Base-by-base conservation (phyloP, 306 rosid species). In the Crataegus laevigata region DNA sequence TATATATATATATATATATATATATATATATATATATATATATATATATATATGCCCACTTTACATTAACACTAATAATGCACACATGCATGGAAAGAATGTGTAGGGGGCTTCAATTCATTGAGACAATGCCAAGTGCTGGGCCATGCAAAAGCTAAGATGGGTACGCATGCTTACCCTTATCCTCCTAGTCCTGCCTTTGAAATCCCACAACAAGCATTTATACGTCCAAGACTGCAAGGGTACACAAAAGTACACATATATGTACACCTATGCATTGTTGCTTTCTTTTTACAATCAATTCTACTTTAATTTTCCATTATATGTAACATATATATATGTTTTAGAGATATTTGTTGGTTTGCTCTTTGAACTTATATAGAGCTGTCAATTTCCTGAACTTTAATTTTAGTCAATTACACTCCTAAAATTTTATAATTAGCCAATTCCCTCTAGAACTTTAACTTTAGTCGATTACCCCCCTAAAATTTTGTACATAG, bases 181-280 rank as follows among this genome's bases (percentile, higher is more conserved):
- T 62, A 30, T 59, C 64, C 64, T 22, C 34, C 11, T 26, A 12
- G 14, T 57, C 14, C 1, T 63, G 3, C 40, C 40, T 29, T 62
- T 29, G 21, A 59, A 59, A 25, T 2, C 18, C 65, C 34, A 59
- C 34, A 59, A 59, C 34, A 60, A 11, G 15, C 21, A 47, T 29
- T 29, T 63, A 63, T 18, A 30, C 24, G 24, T 66, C 36, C 26
- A 65, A 65, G 25, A 25, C 68, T 17, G 11, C 28, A 40, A 38
- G 42, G 68, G 58, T 73, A 25, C 58, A 32, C 68, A 57, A 58
- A 72, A 72, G 77, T 73, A 73, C 77, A 58, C 67, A 38, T 17
- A 18, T 25, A 18, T 58, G 67, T 24, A 58, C 38, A 38, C 25
- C 24, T 60, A 28, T 57, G 54, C 18, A 34, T 72, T 47, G 11